Evolutionary conservation across 1,284 basidiomycete genomes (phyloP).

Genomic region (Ganoderma resinaceum): DNA sequence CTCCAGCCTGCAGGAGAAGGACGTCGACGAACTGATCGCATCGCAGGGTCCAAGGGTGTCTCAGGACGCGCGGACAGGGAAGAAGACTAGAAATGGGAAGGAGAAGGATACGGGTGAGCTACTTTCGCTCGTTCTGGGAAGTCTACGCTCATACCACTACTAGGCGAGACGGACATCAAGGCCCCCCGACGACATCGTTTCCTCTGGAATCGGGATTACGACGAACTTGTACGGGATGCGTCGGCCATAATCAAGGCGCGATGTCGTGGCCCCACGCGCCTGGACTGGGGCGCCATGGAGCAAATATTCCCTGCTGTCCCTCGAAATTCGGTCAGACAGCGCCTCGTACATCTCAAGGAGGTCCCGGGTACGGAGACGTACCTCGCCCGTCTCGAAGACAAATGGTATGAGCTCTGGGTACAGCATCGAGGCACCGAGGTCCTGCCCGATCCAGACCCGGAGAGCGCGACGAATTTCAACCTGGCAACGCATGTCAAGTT

Average conservation of each 20-base stretch:
- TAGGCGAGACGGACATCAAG: slow-evolving; percentile 16
- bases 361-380: slow-evolving; percentile 77
- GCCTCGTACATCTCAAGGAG: slow-evolving; percentile 64
- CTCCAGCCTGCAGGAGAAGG: slow-evolving; percentile 55
- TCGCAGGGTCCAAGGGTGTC: slow-evolving; percentile 58
- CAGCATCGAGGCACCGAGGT: slow-evolving; percentile 69
- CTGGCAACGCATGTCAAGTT: slow-evolving; percentile 80
- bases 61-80: slow-evolving; percentile 36
- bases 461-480: slow-evolving; percentile 78
- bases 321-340: slow-evolving; percentile 71
- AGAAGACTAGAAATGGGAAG: slow-evolving; percentile 48
- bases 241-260: slow-evolving; percentile 85
- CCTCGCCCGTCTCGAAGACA: slow-evolving; percentile 79
- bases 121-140: neutral
- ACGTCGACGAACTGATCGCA: slow-evolving; percentile 60
- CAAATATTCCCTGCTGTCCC: slow-evolving; percentile 81
- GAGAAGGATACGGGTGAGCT: slow-evolving; percentile 38
- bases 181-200: slow-evolving; percentile 61
- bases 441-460: slow-evolving; percentile 76
- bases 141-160: too few relatives aligned
- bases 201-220: slow-evolving; percentile 85
- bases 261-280: slow-evolving; percentile 62
- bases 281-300: slow-evolving; percentile 76
- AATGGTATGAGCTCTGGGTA: slow-evolving; percentile 82
- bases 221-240: slow-evolving; percentile 87